A percentile compares a stretch with the other conserved stretches of the same genome.
phyloP scores from a whole-genome alignment of 495 filamentous ascomycete genomes.

The Immersiella caudata region DNA sequence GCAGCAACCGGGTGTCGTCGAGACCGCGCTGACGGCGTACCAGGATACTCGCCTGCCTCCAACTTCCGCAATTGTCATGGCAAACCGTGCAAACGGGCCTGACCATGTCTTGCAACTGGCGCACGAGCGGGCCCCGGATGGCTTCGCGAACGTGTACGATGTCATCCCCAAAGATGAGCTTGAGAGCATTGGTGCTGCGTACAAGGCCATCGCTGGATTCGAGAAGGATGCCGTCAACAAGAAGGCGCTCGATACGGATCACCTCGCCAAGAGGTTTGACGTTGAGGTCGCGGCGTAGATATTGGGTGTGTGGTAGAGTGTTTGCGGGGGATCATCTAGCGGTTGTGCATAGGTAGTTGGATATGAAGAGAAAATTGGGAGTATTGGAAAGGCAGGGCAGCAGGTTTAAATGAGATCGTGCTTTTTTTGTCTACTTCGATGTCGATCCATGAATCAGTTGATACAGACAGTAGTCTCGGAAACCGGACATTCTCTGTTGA shows the following conservation, averaged over 20 bases:
- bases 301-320: neutral
- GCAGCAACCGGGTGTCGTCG: slow-evolving; percentile 13
- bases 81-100: slow-evolving; percentile 24
- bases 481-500: no score
- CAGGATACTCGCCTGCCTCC: slow-evolving; percentile 21
- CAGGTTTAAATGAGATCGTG: no score
- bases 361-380: no score
- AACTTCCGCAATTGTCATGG: slow-evolving; percentile 23
- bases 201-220: slow-evolving; percentile 25
- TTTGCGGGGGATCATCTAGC: neutral
- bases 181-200: slow-evolving; percentile 22
- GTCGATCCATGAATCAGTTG: no score
- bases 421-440: no score
- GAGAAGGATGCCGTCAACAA: slow-evolving; percentile 23
- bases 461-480: no score
- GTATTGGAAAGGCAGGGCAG: no score
- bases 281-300: neutral
- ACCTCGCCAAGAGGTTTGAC: slow-evolving; percentile 18
- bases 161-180: slow-evolving; percentile 26
- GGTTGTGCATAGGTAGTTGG: neutral
- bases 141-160: slow-evolving; percentile 24
- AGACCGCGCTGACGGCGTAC: slow-evolving; percentile 16
- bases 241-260: slow-evolving; percentile 22
- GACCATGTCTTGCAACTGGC: slow-evolving; percentile 26
- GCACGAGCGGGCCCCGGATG: slow-evolving; percentile 22